Conservation (phyloP, 164 flowering plant species). For the Taxillus chinensis region DNA sequence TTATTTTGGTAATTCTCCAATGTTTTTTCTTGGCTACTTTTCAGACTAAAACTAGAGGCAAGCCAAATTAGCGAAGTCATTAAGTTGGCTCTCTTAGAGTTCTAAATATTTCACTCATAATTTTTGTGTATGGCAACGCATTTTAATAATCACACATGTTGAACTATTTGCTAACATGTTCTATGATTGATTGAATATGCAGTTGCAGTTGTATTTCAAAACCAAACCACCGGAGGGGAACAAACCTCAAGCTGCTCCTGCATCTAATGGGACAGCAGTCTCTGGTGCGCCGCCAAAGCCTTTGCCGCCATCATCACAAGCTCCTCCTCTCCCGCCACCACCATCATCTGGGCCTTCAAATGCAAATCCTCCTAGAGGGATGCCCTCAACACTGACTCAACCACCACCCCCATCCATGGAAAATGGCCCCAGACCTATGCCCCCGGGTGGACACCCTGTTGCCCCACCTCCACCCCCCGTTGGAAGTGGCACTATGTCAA, state of each 20-base stretch:
- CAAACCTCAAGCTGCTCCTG: conserved; percentile 57
- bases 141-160: too few relatives aligned
- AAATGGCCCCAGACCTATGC: conserved; percentile 92
- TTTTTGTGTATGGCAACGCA: too few relatives aligned
- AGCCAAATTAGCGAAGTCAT: too few relatives aligned
- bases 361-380: conserved; percentile 48
- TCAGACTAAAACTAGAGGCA: too few relatives aligned
- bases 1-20: neutral
- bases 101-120: too few relatives aligned
- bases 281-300: conserved; percentile 65
- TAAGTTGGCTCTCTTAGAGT: too few relatives aligned
- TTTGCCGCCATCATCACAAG: conserved; percentile 57
- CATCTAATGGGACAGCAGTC: conserved; percentile 53
- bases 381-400: conserved; percentile 45
- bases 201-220: conserved; percentile 94
- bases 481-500: conserved; percentile 67
- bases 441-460: conserved; percentile 66
- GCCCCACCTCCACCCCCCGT: conserved; percentile 79
- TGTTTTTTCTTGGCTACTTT: too few relatives aligned
- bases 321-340: conserved; percentile 53
- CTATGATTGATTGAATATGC: conserved; percentile 14
- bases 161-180: neutral
- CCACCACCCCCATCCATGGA: conserved; percentile 62
- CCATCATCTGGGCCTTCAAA: conserved; percentile 37
- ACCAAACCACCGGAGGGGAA: conserved; percentile 73